Evolutionary conservation across 2,329 filamentous ascomycete species (phyloP).

Genomic region (Penicillium palitans): DNA sequence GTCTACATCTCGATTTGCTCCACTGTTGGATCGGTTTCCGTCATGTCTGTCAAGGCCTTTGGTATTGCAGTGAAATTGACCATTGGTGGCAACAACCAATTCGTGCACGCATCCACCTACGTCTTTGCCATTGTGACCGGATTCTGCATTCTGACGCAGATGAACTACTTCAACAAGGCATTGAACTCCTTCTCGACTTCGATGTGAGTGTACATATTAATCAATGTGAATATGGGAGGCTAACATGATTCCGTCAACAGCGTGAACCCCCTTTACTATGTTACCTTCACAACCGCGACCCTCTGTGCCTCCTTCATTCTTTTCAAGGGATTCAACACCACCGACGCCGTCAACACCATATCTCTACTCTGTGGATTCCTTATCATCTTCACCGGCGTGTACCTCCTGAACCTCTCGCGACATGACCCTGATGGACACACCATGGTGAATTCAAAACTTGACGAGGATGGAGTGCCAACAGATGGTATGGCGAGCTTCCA

Average conservation of each 20-base stretch:
- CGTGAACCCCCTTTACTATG: slow-evolving; percentile 95
- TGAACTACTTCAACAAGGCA: slow-evolving; percentile 99
- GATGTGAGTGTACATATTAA: slow-evolving; percentile 64
- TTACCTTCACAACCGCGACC: slow-evolving; percentile 94
- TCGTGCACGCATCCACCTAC: slow-evolving; percentile 91
- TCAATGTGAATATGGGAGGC: background rate
- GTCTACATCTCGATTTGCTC: slow-evolving; percentile 98
- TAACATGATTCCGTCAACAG: slow-evolving; percentile 47
- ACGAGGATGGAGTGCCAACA: slow-evolving; percentile 74
- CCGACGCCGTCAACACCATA: slow-evolving; percentile 85
- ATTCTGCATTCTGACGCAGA: slow-evolving; percentile 95
- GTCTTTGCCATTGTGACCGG: slow-evolving; percentile 91
- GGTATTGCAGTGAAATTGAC: slow-evolving; percentile 97
- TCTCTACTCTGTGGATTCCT: slow-evolving; percentile 92
- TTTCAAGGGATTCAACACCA: slow-evolving; percentile 94
- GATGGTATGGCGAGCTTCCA: slow-evolving; percentile 87
- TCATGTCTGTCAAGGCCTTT: slow-evolving; percentile 99
- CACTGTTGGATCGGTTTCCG: slow-evolving; percentile 91
- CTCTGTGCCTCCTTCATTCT: slow-evolving; percentile 94
- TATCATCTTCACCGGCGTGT: slow-evolving; percentile 92
- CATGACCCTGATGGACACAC: slow-evolving; percentile 79
- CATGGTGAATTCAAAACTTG: slow-evolving; percentile 58
- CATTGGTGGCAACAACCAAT: slow-evolving; percentile 90
- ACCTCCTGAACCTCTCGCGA: slow-evolving; percentile 92
- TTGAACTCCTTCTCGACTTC: slow-evolving; percentile 95